Percentiles rank a stretch among this genome's conserved stretches.
Evolutionary conservation across 2,329 filamentous ascomycete species (phyloP).

Genomic region (Akanthomyces muscarius): DNA sequence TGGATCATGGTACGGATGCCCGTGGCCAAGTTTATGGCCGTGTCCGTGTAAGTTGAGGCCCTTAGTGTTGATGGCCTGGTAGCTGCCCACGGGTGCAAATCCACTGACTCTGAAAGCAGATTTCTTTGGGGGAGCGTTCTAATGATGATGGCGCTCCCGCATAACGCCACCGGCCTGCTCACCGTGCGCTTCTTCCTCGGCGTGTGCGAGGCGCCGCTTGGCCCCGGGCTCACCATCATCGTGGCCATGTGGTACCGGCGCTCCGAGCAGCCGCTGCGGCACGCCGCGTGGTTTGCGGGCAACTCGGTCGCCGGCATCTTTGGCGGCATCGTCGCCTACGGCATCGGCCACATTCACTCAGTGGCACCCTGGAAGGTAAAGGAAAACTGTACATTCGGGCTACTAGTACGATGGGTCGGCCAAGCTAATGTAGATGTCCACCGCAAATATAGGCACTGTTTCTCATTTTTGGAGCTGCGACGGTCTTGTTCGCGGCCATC

Average conservation of each 20-base stretch:
- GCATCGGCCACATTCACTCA: conserved; percentile 23
- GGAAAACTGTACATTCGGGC: too few relatives aligned
- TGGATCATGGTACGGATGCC: conserved; percentile 26
- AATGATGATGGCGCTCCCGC: conserved; percentile 21
- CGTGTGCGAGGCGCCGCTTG: conserved; percentile 29
- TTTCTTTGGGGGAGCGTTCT: conserved; percentile 20
- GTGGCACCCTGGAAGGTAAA: conserved; percentile 13
- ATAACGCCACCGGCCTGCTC: conserved; percentile 24
- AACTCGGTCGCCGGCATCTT: conserved; percentile 25
- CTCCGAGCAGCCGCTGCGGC: conserved; percentile 26
- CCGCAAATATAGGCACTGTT: conserved; percentile 3
- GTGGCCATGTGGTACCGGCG: conserved; percentile 34
- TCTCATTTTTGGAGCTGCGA: conserved; percentile 10
- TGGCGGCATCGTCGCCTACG: conserved; percentile 25
- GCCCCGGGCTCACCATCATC: conserved; percentile 29
- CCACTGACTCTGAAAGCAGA: background rate
- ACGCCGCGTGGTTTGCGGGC: conserved; percentile 28
- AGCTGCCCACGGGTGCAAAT: too few relatives aligned
- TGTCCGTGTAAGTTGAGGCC: conserved; percentile 20
- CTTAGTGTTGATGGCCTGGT: too few relatives aligned
- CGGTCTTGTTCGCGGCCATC: background rate
- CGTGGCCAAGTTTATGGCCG: conserved; percentile 27
- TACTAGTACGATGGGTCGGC: too few relatives aligned
- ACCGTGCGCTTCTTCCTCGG: conserved; percentile 32
- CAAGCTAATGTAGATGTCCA: too few relatives aligned